Evolutionary conservation across 352 stramenopile species (phyloP), one percentile per base, ranked within the genome.

Genomic region (Phytopythium kandeliae): DNA sequence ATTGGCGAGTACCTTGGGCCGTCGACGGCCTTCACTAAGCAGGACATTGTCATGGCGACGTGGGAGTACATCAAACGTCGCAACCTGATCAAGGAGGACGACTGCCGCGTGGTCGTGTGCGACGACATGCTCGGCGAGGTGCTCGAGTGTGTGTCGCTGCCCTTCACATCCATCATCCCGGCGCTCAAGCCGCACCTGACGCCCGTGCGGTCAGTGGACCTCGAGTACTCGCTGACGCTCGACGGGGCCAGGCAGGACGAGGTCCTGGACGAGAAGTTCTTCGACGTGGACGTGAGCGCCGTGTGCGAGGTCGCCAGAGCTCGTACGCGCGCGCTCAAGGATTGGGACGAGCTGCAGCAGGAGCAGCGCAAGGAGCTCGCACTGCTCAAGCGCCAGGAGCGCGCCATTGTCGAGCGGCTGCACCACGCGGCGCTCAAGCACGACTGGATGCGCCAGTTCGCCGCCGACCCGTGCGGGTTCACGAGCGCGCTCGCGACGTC

Each of bases 61-160:
- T 91, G 79, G 79, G 68, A 86, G 55, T 91, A 89, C 63, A 84
- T 89, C 58, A 89, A 91, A 54, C 59, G 66, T 41, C 62, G 59
- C 26, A 83, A 89, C 46, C 65, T 89, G 28, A 89, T 91, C 63
- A 89, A 91, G 51, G 70, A 78, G n/a, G 79, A 90, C 52, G 79
- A 90, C 62, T 90, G 76, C 47, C 74, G 79, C 21, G 73, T 90
- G 26, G 73, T 85, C 31, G 51, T 79, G 16, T 88, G 77, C 47
- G 79, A 90, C 37, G 58, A 67, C 0, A 70, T 63, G 47, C 62
- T 90, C 43, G 35, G 46, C 6, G 62, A 74, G 53, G 51, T 90
- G 22, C 72, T 90, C 48, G 72, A 83, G 25, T 90, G 79, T 53
- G 74, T 86, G 19, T 74, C 70, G 26, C 60, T 90, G 51, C 74